Conservation (phyloP, 2,329 filamentous ascomycete genomes). For the Ceratocystis diversiconidia region DNA sequence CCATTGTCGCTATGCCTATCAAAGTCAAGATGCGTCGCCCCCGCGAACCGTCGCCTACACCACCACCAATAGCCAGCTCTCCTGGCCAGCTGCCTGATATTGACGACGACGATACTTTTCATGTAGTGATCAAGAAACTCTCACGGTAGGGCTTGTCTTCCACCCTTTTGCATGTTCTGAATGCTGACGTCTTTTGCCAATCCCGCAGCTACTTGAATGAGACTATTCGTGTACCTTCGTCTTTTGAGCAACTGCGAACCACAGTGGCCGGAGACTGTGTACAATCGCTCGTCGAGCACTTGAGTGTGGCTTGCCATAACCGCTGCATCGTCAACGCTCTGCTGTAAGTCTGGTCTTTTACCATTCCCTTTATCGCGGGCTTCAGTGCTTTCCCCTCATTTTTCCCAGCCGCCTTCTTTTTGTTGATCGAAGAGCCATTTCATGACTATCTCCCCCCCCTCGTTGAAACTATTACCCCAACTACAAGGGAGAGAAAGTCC, state of each 20-base stretch:
- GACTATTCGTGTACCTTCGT: constrained; percentile 48
- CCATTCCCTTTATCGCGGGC: not conserved
- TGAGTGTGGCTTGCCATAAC: constrained; percentile 50
- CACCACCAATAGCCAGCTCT: constrained; percentile 12
- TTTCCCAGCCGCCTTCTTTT: not conserved
- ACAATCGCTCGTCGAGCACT: constrained; percentile 46
- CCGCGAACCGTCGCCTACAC: constrained; percentile 7
- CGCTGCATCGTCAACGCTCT: constrained; percentile 58
- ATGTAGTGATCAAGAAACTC: constrained; percentile 48
- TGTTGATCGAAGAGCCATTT: not conserved
- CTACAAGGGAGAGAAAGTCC: not conserved
- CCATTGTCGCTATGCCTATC: constrained; percentile 14
- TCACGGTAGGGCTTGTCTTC: constrained; percentile 35
- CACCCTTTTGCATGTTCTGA: not conserved
- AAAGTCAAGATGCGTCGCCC: constrained; percentile 18
- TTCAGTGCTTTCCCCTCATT: constrained; percentile 4
- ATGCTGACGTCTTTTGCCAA: not conserved
- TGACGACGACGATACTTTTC: constrained; percentile 24
- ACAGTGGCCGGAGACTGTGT: constrained; percentile 47
- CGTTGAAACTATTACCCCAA: not conserved
- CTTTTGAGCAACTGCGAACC: constrained; percentile 59
- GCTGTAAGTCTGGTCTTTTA: constrained; percentile 38
- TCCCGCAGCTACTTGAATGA: constrained; percentile 45
- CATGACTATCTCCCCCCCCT: not conserved
- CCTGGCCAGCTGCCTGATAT: constrained; percentile 24